Evolutionary conservation across 2,329 filamentous ascomycete genomes (phyloP), one percentile per base, ranked within the genome.

Genomic region (Diaporthe citriasiana): DNA sequence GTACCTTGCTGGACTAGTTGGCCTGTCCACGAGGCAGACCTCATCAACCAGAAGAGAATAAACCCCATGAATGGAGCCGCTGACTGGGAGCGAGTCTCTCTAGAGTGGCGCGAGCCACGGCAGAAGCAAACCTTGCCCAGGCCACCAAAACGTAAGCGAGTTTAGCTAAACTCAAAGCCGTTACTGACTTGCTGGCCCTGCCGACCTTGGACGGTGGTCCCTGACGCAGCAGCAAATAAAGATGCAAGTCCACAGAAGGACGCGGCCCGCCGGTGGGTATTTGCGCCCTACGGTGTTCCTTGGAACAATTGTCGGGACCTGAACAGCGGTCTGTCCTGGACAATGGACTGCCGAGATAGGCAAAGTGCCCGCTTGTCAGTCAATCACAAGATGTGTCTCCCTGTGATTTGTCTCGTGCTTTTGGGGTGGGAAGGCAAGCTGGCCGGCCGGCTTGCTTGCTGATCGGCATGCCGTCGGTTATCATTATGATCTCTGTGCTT

Each of bases 111-210:
- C 27, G 63, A 27, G 19, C 63, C 45, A 51, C 33, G 63, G 63
- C 45, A 66, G 63, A 66, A 66, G 63, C 60, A 66, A 66, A 38
- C 30, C 42, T 66, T 51, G 60, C 42, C 42, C 59, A 40, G 40
- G 10, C 40, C 60, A 38, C 60, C 42, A n/a, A 4, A 51, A 13
- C 27, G 38, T 25, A 35, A 51, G 63, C 63, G 30, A 51, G 25
- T 35, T 10, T 19, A 38, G 45, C 63, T 66, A 66, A 13, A 30
- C 60, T 38, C 45, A 27, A 66, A 66, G 45, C 63, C 45, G 30
- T 66, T 35, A 51, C 45, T 51, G 63, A 66, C 45, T 38, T 40
- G 45, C 63, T 25, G 45, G 17, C 45, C 25, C 22, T 47, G 59
- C 27, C 25, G 40, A 12, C 40, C 45, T 19, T 25, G 30, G 22